A percentile compares a stretch with the other conserved stretches of the same genome.
phyloP scores from a whole-genome alignment of 345 rosid genomes.

The Arabidopsis thaliana region TAIR10.1 NC_003075.7:10228001-10228500 shows the following conservation, averaged over 20 bases:
- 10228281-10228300: conserved; percentile 23
- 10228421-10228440: neutral
- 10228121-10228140: neutral
- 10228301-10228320: conserved; percentile 14
- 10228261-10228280: conserved; percentile 9
- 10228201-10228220: neutral
- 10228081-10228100: neutral
- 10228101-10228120: no score
- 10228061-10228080: no score
- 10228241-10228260: neutral
- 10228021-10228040: neutral
- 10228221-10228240: neutral
- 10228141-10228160: neutral
- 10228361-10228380: conserved; percentile 11
- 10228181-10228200: neutral
- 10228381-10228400: conserved; percentile 17
- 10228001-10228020: neutral
- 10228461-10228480: conserved; percentile 6
- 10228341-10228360: conserved; percentile 28
- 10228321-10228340: conserved; percentile 32
- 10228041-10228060: no score
- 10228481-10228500: neutral
- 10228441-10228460: neutral
- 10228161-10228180: neutral
- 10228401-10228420: neutral